A percentile compares a stretch with the other conserved stretches of the same genome.
Conservation (phyloP, 2,329 filamentous ascomycete species). For the Trichoderma oligosporum region DNA sequence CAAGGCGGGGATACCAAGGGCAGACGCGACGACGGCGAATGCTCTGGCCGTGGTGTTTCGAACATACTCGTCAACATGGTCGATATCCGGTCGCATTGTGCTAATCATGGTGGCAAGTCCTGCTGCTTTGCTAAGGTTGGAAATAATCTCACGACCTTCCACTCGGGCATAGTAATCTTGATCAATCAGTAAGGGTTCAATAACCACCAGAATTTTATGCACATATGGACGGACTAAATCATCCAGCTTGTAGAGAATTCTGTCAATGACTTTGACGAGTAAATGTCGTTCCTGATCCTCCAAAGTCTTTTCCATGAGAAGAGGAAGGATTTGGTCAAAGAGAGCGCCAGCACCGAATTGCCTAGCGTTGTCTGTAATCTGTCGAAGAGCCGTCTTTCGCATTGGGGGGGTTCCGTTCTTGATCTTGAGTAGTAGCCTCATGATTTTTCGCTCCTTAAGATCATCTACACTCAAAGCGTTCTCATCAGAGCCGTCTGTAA, state of each 20-base stretch:
- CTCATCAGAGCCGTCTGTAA: constrained; percentile 91
- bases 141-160: constrained; percentile 97
- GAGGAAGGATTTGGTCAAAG: constrained; percentile 94
- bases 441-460: constrained; percentile 96
- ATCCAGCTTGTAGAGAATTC: constrained; percentile 96
- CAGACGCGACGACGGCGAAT: constrained; percentile 94
- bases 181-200: constrained; percentile 97
- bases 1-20: constrained; percentile 89
- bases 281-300: constrained; percentile 98
- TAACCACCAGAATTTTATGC: constrained; percentile 97
- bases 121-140: constrained; percentile 93
- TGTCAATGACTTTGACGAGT: constrained; percentile 97
- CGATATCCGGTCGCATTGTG: constrained; percentile 97
- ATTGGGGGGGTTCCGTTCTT: constrained; percentile 99
- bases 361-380: constrained; percentile 94
- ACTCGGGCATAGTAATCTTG: constrained; percentile 99
- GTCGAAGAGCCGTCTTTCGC: constrained; percentile 95
- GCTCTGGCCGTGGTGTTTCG: constrained; percentile 95
- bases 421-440: constrained; percentile 93
- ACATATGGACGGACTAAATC: constrained; percentile 94
- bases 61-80: constrained; percentile 97
- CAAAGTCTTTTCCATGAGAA: constrained; percentile 96
- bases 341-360: constrained; percentile 91
- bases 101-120: constrained; percentile 98
- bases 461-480: constrained; percentile 90